Evolutionary conservation across 148 eudicot genomes (phyloP), one percentile per base, ranked within the genome.

Genomic region (Hydrangea macrophylla): DNA sequence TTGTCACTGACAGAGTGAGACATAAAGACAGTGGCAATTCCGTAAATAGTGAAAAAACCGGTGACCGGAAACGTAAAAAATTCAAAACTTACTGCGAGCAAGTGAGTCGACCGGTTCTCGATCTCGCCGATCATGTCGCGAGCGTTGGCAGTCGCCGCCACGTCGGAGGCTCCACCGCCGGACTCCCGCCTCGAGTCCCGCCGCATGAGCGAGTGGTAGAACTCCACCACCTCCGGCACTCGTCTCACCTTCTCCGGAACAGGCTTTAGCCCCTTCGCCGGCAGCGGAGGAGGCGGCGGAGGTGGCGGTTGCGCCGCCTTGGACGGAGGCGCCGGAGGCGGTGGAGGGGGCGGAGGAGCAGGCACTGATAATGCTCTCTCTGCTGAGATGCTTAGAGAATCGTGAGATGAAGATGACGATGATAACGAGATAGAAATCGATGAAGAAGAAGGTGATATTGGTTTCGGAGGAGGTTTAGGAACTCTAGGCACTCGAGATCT

Each of bases 161-260:
- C 28, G 5, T 76, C 78, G 27, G 62, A 75, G 17, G 67, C 58
- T 18, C 53, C 76, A 6, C 67, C 73, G n/a, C 83, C 78, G 55
- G 85, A 62, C 1, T 85, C 93, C 65, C 85, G 73, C 59, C 94
- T 83, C 0, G 85, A 76, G 45, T 88, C 94, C 25, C 94, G 65
- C 70, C 88, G 64, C 94, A 88, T 87, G 1, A 87, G 55, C 20
- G 92, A 84, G 65, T 87, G 92, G 65, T 87, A 87, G 67, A 87
- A 84, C 70, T 87, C 92, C 58, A 84, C 92, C 58, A 88, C 94
- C 64, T 88, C 94, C 44, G 94, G 94, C 33, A 84, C 82, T 78
- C 91, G 71, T 71, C 78, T 89, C 64, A 89, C 95, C 73, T 89
- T 89, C 69, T 82, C 64, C 23, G 82, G 62, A 36, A 59, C 55